Base-by-base conservation (phyloP, 1,284 basidiomycete species). In the Quambalaria eucalypti region DNA sequence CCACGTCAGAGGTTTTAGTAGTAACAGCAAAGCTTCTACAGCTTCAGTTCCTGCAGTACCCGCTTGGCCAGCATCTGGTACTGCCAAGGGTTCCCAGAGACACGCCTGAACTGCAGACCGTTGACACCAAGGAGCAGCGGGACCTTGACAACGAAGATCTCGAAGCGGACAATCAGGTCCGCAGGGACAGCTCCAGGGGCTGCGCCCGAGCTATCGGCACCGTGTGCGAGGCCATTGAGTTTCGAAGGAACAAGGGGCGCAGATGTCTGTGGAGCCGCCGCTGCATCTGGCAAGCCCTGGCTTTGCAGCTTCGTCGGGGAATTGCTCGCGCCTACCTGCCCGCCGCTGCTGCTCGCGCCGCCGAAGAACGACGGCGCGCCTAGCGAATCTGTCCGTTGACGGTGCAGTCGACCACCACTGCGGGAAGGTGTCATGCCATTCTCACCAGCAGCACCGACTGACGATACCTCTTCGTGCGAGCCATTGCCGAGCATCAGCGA, bases 21-120 rank as follows among this genome's bases (percentile, higher is more conserved):
- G n/a, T n/a, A n/a, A n/a, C n/a, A n/a, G n/a, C n/a, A n/a, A n/a
- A n/a, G n/a, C n/a, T n/a, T n/a, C n/a, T n/a, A 63, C 80, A 96
- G 79, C 79, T 93, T 91, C 77, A 96, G 82, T 77, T 95, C 91
- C 55, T 88, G 87, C 66, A 96, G 77, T 42, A 96, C 90, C 57
- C 91, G 82, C 71, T 90, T 84, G n/a, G 91, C 92, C 49, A 97
- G 82, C 87, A 90, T 91, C 76, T 96, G 95, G 57, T 77, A 77
- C 78, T 96, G 90, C 92, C 91, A 96, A 2, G 89, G 89, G 66
- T 96, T 90, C 2, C 92, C 92, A 44, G 88, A 84, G 0, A 87
- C 83, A 55, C 93, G 82, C 52, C 92, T 84, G 80, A 98, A 98
- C 74, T 97, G 93, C 56, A 98, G 86, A 1, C 93, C 93, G 73